phyloP scores from a whole-genome alignment of 306 rosid species.

The Glycine tomentella region DNA sequence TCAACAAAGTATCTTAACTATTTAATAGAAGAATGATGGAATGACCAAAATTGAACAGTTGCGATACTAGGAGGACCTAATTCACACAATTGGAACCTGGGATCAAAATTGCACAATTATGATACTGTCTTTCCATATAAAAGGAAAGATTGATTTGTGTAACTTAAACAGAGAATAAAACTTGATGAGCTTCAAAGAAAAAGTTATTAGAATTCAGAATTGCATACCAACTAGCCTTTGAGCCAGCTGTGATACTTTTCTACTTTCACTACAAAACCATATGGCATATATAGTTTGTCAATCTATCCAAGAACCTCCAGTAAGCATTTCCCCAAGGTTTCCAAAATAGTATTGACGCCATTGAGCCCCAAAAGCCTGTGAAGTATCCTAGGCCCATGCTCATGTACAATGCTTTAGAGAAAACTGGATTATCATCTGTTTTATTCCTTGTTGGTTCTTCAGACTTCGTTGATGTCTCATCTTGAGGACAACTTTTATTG shows the following conservation, averaged over 20 bases:
- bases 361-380: background rate
- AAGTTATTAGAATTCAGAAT: background rate
- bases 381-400: constrained; percentile 9
- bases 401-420: background rate
- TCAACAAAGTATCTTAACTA: too few relatives aligned
- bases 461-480: background rate
- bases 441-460: background rate
- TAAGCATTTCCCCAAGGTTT: constrained; percentile 13
- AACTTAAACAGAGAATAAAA: background rate
- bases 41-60: too few relatives aligned
- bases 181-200: background rate
- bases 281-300: background rate
- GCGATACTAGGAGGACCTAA: too few relatives aligned
- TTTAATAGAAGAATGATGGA: too few relatives aligned
- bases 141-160: background rate
- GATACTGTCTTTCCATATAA: background rate
- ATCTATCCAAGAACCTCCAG: background rate
- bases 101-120: too few relatives aligned
- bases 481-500: background rate
- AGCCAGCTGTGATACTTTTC: background rate
- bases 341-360: background rate
- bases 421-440: background rate
- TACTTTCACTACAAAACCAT: background rate
- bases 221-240: background rate
- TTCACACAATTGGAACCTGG: too few relatives aligned